Base-by-base conservation (phyloP, 768 basidiomycete species). In the Pluteus cervinus region DNA sequence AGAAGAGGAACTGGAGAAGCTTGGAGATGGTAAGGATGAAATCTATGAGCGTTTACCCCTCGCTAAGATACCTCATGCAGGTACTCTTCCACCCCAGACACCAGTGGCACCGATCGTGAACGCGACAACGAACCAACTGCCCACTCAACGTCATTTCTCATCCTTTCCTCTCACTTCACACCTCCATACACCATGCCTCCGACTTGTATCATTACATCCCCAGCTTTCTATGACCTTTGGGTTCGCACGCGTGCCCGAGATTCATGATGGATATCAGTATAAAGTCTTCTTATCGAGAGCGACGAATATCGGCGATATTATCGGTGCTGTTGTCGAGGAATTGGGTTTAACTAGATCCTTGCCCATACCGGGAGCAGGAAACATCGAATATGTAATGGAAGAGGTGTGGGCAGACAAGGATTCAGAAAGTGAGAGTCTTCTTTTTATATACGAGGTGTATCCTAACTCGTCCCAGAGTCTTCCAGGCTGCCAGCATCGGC, bases 371-470 rank as follows among this genome's bases (percentile, higher is more conserved):
- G 86, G 86, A 30, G 78, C 75, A 14, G 82, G 79, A 4, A 64
- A 57, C 24, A 46, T 93, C 37, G 80, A 84, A 38, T 91, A 90
- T 60, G 73, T 75, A 1, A 48, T 90, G 11, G 85, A 90, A 55
- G 79, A 84, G 50, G 69, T 76, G 2, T 81, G 77, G 76, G 47
- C 55, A 22, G 65, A 75, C 29, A 68, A 62, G n/a, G 56, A 62
- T 18, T 56, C 57, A 24, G 74, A 76, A 54, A 70, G 84, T 87
- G 52, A 50, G 79, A 45, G 14, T 12, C 22, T 32, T 30, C 5
- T 3, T 38, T 31, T 21, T 10, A 31, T 14, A 12, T 24, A 15
- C 32, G 15, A 20, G 40, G 28, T 48, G 38, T 24, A 11, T 38
- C 34, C 36, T 53, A 24, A 52, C 40, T 29, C 29, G 30, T n/a